Conservation (phyloP, 768 basidiomycete species). For the Pleurotus cornucopiae region DNA sequence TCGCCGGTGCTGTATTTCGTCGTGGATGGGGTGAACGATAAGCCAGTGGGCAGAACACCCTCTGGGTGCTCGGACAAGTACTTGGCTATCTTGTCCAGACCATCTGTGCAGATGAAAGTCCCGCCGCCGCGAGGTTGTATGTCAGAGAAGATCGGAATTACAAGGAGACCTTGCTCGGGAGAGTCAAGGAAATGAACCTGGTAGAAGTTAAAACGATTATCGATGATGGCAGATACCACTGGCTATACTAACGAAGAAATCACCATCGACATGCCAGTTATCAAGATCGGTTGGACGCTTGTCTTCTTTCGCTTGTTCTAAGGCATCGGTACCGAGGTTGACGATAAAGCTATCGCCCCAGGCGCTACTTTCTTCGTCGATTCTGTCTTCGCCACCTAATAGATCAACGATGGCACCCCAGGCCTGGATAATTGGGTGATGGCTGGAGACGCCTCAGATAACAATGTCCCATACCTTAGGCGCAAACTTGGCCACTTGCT, state of each 20-base stretch:
- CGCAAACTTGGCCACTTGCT: constrained; percentile 43
- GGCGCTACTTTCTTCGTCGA: constrained; percentile 39
- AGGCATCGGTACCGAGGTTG: constrained; percentile 49
- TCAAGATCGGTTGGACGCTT: constrained; percentile 41
- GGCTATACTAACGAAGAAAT: constrained; percentile 42
- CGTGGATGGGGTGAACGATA: constrained; percentile 44
- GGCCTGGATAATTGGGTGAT: constrained; percentile 26
- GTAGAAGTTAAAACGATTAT: not conserved
- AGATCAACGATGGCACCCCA: constrained; percentile 61
- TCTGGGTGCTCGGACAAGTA: constrained; percentile 51
- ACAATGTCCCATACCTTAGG: constrained; percentile 34
- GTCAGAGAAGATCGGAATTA: constrained; percentile 58
- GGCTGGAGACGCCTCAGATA: too few species aligned
- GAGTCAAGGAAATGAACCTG: constrained; percentile 62
- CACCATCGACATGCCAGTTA: constrained; percentile 65
- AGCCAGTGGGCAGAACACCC: constrained; percentile 41
- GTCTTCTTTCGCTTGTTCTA: constrained; percentile 23
- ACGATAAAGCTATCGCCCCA: constrained; percentile 65
- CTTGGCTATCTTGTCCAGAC: constrained; percentile 42
- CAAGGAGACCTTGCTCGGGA: constrained; percentile 59
- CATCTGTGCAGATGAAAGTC: constrained; percentile 58
- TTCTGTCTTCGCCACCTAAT: constrained; percentile 55
- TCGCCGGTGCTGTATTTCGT: constrained; percentile 25
- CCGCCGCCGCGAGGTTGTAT: constrained; percentile 53
- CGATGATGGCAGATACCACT: not conserved